A percentile compares a stretch with the other conserved stretches of the same genome.
Evolutionary conservation across 306 rosid species (phyloP).

Genomic region (Leucaena leucocephala): DNA sequence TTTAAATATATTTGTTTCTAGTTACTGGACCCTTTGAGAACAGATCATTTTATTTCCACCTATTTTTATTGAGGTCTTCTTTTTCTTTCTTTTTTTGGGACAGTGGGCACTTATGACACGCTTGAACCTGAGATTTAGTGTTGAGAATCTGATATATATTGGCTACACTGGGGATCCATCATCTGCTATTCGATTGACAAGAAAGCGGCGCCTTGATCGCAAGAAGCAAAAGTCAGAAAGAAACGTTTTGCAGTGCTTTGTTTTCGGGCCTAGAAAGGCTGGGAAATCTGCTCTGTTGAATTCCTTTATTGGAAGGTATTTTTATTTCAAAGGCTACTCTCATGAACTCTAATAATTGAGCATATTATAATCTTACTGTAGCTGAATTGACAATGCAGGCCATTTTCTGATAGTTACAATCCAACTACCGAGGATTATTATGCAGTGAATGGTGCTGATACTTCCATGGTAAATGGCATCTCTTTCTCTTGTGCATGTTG

Average conservation of each 20-base stretch:
- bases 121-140: conserved; percentile 70
- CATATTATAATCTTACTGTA: neutral
- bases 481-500: neutral
- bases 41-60: neutral
- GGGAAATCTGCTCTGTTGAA: conserved; percentile 87
- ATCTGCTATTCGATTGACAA: conserved; percentile 76
- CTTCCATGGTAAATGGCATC: conserved; percentile 45
- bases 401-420: conserved; percentile 48
- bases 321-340: neutral
- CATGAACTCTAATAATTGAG: neutral
- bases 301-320: conserved; percentile 70
- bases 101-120: conserved; percentile 97
- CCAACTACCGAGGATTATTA: conserved; percentile 60
- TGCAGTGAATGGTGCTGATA: conserved; percentile 67
- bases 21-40: neutral
- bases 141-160: conserved; percentile 91
- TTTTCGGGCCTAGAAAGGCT: conserved; percentile 90
- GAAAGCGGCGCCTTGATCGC: conserved; percentile 81
- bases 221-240: conserved; percentile 86
- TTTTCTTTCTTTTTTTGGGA: neutral
- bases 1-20: neutral
- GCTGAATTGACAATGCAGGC: conserved; percentile 46
- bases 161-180: conserved; percentile 78
- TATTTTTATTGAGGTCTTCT: neutral
- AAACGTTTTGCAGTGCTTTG: conserved; percentile 87